Evolutionary conservation across 495 filamentous ascomycete species (phyloP), one percentile per base, ranked within the genome.

Genomic region (Platismatia glauca): DNA sequence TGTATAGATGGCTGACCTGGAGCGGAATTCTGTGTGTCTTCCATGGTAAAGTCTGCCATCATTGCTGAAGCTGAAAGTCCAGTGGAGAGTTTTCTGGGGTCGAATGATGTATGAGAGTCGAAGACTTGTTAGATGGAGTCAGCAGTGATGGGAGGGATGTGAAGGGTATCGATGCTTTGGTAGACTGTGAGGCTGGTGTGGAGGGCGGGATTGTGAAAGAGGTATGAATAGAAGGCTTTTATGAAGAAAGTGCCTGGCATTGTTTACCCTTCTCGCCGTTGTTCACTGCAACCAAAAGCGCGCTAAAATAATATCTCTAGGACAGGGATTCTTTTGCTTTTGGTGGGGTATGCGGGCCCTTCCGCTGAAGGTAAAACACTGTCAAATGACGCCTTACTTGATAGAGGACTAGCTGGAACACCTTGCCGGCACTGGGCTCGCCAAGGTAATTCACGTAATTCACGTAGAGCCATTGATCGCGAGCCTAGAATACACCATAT

Each of bases 11-110:
- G 71, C 53, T 77, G 81, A 55, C 85, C 84, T 29, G 85, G 84
- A 33, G 84, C 84, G 20, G 87, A 79, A 72, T 88, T 90, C 73
- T 91, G 88, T 38, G 76, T 82, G 59, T 90, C 86, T 71, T 89
- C 87, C 79, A 84, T 82, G 60, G 73, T 74, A 76, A 81, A 88
- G 63, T 87, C 82, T 82, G 88, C 88, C 55, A 58, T 67, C 16
- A 7, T 55, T 44, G 50, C n/a, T 4, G 16, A 48, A 34, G 16
- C 29, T 4, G 16, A 48, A 34, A 7, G 16, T 33, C 5, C 11
- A 52, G 9, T 22, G 11, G 34, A 57, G 16, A 18, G 41, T 59
- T 27, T 9, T 27, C 33, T 60, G 22, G n/a, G 18, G 16, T 52
- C 5, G 33, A 57, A 37, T 29, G 7, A 24, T 24, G 34, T 53